Evolutionary conservation across 495 filamentous ascomycete genomes (phyloP).

Genomic region (Podospora anserina): DNA sequence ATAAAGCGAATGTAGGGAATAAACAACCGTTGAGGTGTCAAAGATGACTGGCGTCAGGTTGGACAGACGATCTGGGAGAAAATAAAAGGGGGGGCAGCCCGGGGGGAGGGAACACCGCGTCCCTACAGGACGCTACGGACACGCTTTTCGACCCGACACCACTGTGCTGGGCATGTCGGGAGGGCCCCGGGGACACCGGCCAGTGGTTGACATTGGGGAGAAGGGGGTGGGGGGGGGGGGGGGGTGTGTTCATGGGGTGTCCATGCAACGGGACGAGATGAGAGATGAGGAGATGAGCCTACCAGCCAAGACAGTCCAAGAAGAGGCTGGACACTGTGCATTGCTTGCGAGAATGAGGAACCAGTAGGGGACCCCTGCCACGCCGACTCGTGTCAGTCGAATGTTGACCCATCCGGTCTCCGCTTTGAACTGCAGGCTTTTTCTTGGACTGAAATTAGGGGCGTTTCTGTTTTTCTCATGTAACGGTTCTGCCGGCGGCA

Average conservation of each 20-base stretch:
- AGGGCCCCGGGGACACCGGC: background rate
- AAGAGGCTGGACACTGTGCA: background rate
- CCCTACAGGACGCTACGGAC: background rate
- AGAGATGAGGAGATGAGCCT: background rate
- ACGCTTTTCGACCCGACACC: background rate
- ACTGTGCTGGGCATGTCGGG: background rate
- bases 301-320: background rate
- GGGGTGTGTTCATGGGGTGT: background rate
- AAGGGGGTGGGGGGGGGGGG: too few relatives aligned
- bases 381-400: background rate
- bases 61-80: slow-evolving; percentile 6
- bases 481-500: background rate
- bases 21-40: slow-evolving; percentile 8
- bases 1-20: background rate
- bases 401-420: background rate
- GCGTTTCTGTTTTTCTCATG: background rate
- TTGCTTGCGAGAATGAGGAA: background rate
- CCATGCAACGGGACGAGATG: background rate
- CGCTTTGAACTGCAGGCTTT: background rate
- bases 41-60: background rate
- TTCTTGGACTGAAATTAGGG: background rate
- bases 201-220: background rate
- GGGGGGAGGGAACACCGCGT: background rate
- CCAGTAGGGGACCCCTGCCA: background rate
- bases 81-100: background rate